These are phyloP conservation scores for Ceratobasidium sp. DNA, from an alignment of 1,284 basidiomycete species.

Conservation along the genomic window DNA sequence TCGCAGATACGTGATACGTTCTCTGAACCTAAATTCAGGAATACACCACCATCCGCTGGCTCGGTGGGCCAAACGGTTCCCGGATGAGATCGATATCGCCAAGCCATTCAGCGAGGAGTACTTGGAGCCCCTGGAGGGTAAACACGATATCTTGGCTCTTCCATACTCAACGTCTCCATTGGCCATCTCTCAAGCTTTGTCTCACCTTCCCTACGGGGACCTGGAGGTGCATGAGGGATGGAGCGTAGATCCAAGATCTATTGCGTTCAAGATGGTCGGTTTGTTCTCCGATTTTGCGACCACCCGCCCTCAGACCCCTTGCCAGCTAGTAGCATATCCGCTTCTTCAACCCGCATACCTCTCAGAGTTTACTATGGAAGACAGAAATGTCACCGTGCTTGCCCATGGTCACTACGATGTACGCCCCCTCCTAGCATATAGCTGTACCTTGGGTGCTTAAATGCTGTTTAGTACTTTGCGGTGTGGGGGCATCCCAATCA, in stretches of 20 bases:
- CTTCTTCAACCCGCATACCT: slow-evolving; percentile 57
- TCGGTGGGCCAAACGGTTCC: slow-evolving; percentile 20
- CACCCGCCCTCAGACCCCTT: not conserved
- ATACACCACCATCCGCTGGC: slow-evolving; percentile 27
- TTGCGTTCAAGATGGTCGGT: slow-evolving; percentile 50
- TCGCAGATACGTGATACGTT: slow-evolving; percentile 56
- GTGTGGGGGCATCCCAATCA: slow-evolving; percentile 23
- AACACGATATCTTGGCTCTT: slow-evolving; percentile 52
- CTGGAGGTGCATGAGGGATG: slow-evolving; percentile 41
- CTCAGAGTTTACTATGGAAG: slow-evolving; percentile 49
- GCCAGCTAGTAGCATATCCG: slow-evolving; percentile 53
- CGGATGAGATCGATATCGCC: slow-evolving; percentile 8
- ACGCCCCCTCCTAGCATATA: not conserved
- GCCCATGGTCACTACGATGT: slow-evolving; percentile 36
- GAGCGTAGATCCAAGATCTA: slow-evolving; percentile 18
- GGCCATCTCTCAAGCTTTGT: slow-evolving; percentile 49
- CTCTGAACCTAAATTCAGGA: not conserved
- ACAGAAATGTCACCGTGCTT: slow-evolving; percentile 19
- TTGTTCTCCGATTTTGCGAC: slow-evolving; percentile 9
- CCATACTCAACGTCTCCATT: slow-evolving; percentile 53
- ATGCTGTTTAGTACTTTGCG: slow-evolving; percentile 15
- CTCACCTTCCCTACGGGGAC: slow-evolving; percentile 48
- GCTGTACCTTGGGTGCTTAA: not conserved
- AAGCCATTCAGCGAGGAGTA: slow-evolving; percentile 30
- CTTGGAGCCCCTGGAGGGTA: slow-evolving; percentile 50